Evolutionary conservation across 257 asterid species (phyloP).

Genomic region (Jacaranda copaia): DNA sequence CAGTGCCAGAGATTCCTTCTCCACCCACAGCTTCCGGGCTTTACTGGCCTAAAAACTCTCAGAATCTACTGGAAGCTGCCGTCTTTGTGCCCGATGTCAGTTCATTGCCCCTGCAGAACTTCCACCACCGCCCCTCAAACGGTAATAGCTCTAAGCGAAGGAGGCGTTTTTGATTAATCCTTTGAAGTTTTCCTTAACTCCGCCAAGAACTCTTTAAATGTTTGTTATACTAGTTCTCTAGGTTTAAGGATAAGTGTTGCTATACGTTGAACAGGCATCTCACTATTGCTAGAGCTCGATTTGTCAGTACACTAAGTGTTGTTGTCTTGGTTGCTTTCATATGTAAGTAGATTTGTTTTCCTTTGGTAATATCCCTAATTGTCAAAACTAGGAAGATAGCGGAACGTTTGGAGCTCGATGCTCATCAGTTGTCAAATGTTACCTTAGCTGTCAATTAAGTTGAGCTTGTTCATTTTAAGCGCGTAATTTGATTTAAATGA

Average conservation of each 20-base stretch:
- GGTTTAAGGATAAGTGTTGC: background rate
- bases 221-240: background rate
- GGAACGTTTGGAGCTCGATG: background rate
- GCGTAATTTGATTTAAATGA: no score
- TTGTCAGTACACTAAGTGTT: background rate
- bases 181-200: background rate
- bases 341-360: conserved; percentile 4
- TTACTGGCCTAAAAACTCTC: conserved; percentile 61
- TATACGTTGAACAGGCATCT: background rate
- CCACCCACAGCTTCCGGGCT: conserved; percentile 96
- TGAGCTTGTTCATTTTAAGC: no score
- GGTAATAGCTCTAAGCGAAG: conserved; percentile 46
- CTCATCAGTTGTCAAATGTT: background rate
- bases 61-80: conserved; percentile 39
- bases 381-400: background rate
- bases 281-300: background rate
- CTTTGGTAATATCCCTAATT: background rate
- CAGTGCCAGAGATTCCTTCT: conserved; percentile 83
- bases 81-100: conserved; percentile 79
- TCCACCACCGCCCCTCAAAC: conserved; percentile 27
- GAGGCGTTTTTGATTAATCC: conserved; percentile 28
- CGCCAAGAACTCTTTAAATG: background rate
- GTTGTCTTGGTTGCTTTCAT: background rate
- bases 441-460: no score
- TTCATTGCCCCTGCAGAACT: conserved; percentile 41